phyloP scores from a whole-genome alignment of 495 filamentous ascomycete genomes.

The Penicillium pulvis region DNA sequence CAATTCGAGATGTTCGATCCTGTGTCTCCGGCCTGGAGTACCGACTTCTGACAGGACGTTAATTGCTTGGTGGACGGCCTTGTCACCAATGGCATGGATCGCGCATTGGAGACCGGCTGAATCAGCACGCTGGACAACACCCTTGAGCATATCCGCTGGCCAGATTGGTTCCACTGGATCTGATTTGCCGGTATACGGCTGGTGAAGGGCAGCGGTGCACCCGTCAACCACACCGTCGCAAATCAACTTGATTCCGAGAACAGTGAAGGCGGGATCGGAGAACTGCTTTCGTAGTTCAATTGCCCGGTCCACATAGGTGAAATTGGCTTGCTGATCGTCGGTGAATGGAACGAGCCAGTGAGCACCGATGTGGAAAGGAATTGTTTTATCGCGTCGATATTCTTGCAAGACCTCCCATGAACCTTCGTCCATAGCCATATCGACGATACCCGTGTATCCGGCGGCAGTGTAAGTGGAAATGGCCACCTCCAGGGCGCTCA shows the following conservation, averaged over 20 bases:
- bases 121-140: conserved; percentile 57
- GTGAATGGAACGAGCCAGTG: conserved; percentile 59
- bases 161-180: conserved; percentile 55
- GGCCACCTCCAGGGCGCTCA: conserved; percentile 50
- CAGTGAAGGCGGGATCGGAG: conserved; percentile 55
- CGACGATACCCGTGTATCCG: conserved; percentile 65
- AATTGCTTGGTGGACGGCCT: conserved; percentile 56
- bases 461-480: conserved; percentile 52
- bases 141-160: conserved; percentile 51
- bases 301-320: conserved; percentile 54
- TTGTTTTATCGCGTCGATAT: conserved; percentile 40
- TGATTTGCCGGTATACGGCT: conserved; percentile 56
- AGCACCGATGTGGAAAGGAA: conserved; percentile 60
- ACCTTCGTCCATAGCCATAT: conserved; percentile 71
- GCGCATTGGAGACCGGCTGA: conserved; percentile 60
- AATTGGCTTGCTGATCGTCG: conserved; percentile 24
- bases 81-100: conserved; percentile 67
- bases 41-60: conserved; percentile 53
- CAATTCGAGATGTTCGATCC: conserved; percentile 65
- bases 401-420: conserved; percentile 58
- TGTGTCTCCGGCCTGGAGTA: conserved; percentile 44
- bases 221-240: conserved; percentile 69
- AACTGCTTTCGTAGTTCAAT: conserved; percentile 53
- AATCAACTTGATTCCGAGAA: conserved; percentile 70
- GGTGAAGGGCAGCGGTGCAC: conserved; percentile 62